Evolutionary conservation across 176 grass and related monocot species (phyloP).

Genomic region (Cenchrus americanus): DNA sequence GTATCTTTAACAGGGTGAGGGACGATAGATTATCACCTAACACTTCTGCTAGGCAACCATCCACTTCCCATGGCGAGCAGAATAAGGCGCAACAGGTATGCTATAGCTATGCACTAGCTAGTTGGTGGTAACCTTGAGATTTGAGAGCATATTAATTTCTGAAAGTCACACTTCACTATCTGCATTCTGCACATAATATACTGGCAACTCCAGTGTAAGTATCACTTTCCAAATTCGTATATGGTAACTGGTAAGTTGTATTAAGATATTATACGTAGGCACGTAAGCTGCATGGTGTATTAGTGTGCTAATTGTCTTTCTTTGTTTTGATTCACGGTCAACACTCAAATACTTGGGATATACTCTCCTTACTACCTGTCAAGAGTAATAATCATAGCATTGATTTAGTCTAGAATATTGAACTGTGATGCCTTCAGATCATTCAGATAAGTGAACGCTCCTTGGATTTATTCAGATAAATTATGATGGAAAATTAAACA

Average conservation of each 20-base stretch:
- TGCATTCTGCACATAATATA: not conserved
- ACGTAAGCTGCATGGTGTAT: not conserved
- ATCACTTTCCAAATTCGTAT: not conserved
- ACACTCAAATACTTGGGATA: not conserved
- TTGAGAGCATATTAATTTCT: not conserved
- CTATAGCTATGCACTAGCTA: slow-evolving; percentile 1
- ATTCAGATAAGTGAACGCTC: not conserved
- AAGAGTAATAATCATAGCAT: not conserved
- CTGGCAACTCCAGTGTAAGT: not conserved
- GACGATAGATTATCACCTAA: slow-evolving; percentile 45
- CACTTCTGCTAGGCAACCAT: slow-evolving; percentile 43
- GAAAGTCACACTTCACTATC: too few species aligned
- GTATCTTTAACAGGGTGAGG: slow-evolving; percentile 70
- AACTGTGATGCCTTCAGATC: not conserved
- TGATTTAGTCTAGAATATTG: not conserved
- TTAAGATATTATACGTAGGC: not conserved
- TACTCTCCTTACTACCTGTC: not conserved
- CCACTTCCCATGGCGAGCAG: not conserved
- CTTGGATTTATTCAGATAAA: not conserved
- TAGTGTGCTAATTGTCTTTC: not conserved
- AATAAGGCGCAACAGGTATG: slow-evolving; percentile 54
- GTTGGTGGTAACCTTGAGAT: not conserved
- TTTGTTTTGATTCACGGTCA: slow-evolving; percentile 11
- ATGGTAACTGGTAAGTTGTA: not conserved
- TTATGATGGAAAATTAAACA: not conserved